phyloP scores from a whole-genome alignment of 2,329 filamentous ascomycete species.

The Sporothrix pseudoabietina region DNA sequence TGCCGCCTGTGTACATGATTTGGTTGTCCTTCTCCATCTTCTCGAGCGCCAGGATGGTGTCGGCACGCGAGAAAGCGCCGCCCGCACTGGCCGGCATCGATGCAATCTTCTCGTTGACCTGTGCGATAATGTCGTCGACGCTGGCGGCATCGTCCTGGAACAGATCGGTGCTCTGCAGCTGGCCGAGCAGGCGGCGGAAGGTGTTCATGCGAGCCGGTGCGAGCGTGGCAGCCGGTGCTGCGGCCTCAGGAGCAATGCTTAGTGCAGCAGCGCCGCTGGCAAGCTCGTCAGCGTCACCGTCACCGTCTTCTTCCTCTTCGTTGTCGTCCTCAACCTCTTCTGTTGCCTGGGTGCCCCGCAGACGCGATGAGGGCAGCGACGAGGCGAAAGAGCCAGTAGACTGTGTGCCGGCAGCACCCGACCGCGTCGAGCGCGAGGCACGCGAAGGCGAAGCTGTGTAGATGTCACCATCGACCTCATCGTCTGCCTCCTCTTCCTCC shows the following conservation, averaged over 20 bases:
- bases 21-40: slow-evolving; percentile 82
- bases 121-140: slow-evolving; percentile 71
- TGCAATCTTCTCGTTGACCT: slow-evolving; percentile 74
- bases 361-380: slow-evolving; percentile 75
- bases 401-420: slow-evolving; percentile 42
- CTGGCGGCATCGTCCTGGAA: slow-evolving; percentile 85
- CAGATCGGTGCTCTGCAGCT: slow-evolving; percentile 72
- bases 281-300: slow-evolving; percentile 45
- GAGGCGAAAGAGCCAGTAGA: slow-evolving; percentile 74
- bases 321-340: slow-evolving; percentile 46
- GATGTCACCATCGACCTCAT: slow-evolving; percentile 46
- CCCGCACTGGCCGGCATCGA: slow-evolving; percentile 44
- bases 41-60: slow-evolving; percentile 76
- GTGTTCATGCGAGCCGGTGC: slow-evolving; percentile 63
- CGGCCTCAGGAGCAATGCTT: slow-evolving; percentile 40
- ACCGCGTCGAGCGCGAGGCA: slow-evolving; percentile 44
- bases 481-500: slow-evolving; percentile 55
- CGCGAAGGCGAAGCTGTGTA: slow-evolving; percentile 43
- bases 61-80: slow-evolving; percentile 66
- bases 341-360: slow-evolving; percentile 44
- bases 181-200: slow-evolving; percentile 81
- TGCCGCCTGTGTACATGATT: slow-evolving; percentile 77
- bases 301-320: slow-evolving; percentile 46
- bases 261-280: slow-evolving; percentile 48
- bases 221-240: slow-evolving; percentile 41